Evolutionary conservation across 192 early-diverging fungal species (phyloP).

Genomic region (Coemansia sp.): DNA sequence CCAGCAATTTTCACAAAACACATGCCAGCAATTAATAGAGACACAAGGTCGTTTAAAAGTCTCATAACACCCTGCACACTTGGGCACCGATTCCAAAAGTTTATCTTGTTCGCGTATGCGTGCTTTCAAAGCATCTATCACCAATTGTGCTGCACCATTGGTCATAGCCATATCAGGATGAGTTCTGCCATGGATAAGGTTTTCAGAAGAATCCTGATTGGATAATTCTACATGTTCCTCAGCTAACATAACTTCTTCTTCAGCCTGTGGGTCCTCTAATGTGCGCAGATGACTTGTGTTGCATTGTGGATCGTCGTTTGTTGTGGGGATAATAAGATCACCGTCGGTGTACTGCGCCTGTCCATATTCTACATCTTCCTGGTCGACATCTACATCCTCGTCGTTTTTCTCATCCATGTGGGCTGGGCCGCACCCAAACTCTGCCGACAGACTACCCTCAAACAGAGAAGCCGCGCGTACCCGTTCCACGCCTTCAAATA

Average conservation of each 20-base stretch:
- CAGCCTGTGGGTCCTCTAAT: constrained; percentile 41
- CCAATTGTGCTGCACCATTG: constrained; percentile 52
- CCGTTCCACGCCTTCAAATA: constrained; percentile 78
- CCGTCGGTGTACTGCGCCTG: constrained; percentile 70
- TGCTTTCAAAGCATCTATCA: constrained; percentile 77
- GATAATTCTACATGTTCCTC: constrained; percentile 12
- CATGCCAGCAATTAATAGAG: constrained; percentile 89
- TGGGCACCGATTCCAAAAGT: constrained; percentile 51
- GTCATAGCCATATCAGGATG: not conserved
- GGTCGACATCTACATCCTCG: constrained; percentile 82
- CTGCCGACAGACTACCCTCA: constrained; percentile 63
- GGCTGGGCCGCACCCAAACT: constrained; percentile 22
- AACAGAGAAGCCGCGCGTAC: constrained; percentile 77
- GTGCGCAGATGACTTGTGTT: constrained; percentile 36
- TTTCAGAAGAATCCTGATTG: not conserved
- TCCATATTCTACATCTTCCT: constrained; percentile 73
- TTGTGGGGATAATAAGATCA: constrained; percentile 58
- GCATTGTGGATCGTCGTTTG: not conserved
- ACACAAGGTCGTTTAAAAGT: constrained; percentile 67
- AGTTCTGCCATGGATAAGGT: not conserved
- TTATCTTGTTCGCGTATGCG: constrained; percentile 67
- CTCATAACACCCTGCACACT: constrained; percentile 81
- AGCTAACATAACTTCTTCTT: not conserved
- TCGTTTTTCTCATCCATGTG: constrained; percentile 64
- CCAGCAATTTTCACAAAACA: constrained; percentile 89